A percentile compares a stretch with the other conserved stretches of the same genome.
Conservation (phyloP, 2,329 filamentous ascomycete species). For the Chaetomiaceae sp. region DNA sequence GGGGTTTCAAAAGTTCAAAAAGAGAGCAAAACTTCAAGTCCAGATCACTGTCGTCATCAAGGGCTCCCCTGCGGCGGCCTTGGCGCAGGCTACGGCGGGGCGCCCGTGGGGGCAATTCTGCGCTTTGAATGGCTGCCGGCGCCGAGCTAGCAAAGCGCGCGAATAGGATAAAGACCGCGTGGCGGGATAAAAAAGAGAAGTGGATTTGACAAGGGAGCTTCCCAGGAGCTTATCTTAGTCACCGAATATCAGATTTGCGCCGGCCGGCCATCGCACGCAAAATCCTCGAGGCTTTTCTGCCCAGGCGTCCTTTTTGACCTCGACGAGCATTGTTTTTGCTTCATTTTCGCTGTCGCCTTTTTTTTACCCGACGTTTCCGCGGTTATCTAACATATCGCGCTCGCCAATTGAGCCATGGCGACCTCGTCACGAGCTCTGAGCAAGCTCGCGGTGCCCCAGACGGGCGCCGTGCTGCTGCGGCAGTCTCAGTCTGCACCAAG, state of each 20-base stretch:
- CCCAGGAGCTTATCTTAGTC: slow-evolving; percentile 18
- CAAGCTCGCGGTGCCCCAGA: slow-evolving; percentile 30
- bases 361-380: no score
- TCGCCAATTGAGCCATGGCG: slow-evolving; percentile 28
- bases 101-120: slow-evolving; percentile 7
- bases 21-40: background rate
- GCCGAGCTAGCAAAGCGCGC: slow-evolving; percentile 9
- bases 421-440: slow-evolving; percentile 32
- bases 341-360: background rate
- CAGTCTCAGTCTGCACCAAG: slow-evolving; percentile 24
- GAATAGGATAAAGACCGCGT: slow-evolving; percentile 22
- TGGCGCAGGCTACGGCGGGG: slow-evolving; percentile 6
- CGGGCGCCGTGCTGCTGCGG: slow-evolving; percentile 27
- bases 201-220: slow-evolving; percentile 2
- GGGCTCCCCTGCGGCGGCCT: slow-evolving; percentile 1
- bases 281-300: slow-evolving; percentile 13
- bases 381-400: no score
- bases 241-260: slow-evolving; percentile 14
- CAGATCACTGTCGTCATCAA: slow-evolving; percentile 18
- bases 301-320: background rate
- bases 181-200: slow-evolving; percentile 17
- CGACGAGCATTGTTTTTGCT: background rate
- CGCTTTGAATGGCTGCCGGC: slow-evolving; percentile 7
- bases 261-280: slow-evolving; percentile 14
- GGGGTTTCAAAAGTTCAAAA: slow-evolving; percentile 2